Evolutionary conservation across 2,329 filamentous ascomycete genomes (phyloP).

Genomic region (Chrysosphaeria jannelii): DNA sequence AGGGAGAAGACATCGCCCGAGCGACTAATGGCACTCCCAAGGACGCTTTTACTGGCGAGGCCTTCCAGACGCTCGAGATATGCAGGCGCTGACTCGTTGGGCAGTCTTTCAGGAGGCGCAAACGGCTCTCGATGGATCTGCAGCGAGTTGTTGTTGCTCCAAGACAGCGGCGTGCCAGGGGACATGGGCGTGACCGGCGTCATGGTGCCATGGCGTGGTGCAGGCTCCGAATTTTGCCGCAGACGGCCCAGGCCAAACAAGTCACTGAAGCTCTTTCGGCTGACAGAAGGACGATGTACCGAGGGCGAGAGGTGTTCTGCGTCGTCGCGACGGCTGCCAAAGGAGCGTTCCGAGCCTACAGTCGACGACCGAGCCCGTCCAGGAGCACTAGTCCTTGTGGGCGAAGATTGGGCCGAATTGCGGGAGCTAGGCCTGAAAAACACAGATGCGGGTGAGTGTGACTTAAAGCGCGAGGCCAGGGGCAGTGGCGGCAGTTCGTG

Average conservation of each 20-base stretch:
- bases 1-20: conserved; percentile 59
- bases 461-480: too few species aligned
- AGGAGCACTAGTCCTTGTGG: conserved; percentile 12
- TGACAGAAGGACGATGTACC: too few species aligned
- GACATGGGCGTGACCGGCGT: conserved; percentile 40
- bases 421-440: conserved; percentile 18
- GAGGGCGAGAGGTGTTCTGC: too few species aligned
- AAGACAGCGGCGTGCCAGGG: conserved; percentile 12
- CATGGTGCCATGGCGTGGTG: conserved; percentile 30
- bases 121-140: conserved; percentile 43
- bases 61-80: conserved; percentile 68
- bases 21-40: conserved; percentile 65
- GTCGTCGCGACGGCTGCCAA: too few species aligned
- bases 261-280: conserved; percentile 78
- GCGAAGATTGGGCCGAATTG: conserved; percentile 35
- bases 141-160: conserved; percentile 60
- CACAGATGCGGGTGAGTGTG: conserved; percentile 18
- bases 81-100: conserved; percentile 69
- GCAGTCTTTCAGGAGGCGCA: conserved; percentile 45
- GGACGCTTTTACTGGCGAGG: conserved; percentile 46
- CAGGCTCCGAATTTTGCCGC: conserved; percentile 49
- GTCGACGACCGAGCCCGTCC: conserved; percentile 59
- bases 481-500: too few species aligned
- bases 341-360: conserved; percentile 63
- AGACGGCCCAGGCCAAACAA: conserved; percentile 52